Evolutionary conservation across 2,329 filamentous ascomycete species (phyloP), one percentile per base, ranked within the genome.

Genomic region (Pezicula radicicola): DNA sequence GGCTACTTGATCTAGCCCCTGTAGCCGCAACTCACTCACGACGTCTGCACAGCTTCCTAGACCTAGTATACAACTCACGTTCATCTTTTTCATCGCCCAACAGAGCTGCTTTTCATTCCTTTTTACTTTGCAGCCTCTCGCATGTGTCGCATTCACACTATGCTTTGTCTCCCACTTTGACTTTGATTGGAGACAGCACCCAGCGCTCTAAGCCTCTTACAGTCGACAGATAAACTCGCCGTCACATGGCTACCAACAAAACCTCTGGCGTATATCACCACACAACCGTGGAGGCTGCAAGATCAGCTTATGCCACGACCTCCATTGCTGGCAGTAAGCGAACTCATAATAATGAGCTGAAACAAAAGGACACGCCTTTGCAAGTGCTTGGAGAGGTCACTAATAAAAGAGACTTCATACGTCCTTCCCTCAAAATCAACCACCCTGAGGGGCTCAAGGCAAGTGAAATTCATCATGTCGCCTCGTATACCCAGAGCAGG

Each of bases 381-480:
- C 18, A 43, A 15, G 43, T 40, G 21, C 50, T 53, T 21, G 48
- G 37, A 19, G 51, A 60, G 40, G 50, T 56, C 21, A 57, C 54
- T 16, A 52, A 53, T 25, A 53, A 49, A 46, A 27, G 44, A 25
- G 54, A 58, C 15, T 60, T 60, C 50, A 55, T 49, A n/a, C 50
- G 55, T 35, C 59, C 56, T 28, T 44, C 33, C 1, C 33, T 60
- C 21, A 15, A 50, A 25, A 48, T 42, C 10, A 59, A 51, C 42
- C 41, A 40, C 21, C 49, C 52, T 15, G 48, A 42, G 37, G 57
- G 60, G 39, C 53, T 77, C 35, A 63, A 60, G 40, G 72, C 78
- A 15, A 80, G 78, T 63, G 64, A 68, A 27, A 79, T 87, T 56
- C 48, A 36, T 25, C 56, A 65, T 55, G 65, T 72, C 25, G 61